Conservation (phyloP, 805 yeast species). For the Jamesozyma lodderae region DNA sequence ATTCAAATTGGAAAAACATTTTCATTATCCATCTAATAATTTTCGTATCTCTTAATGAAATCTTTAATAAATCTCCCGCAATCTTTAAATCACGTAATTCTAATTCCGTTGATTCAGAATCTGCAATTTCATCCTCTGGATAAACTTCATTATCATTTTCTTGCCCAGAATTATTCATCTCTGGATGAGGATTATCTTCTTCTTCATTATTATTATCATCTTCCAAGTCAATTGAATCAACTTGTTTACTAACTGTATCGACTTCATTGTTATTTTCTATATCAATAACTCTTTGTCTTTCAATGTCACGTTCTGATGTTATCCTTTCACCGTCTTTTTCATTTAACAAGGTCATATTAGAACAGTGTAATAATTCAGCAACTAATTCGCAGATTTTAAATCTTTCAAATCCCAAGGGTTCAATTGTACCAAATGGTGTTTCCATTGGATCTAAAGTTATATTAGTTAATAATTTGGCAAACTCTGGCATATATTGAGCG, state of each 20-base stretch:
- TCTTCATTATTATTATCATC: background rate
- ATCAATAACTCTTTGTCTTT: conserved; percentile 34
- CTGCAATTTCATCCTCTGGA: conserved; percentile 14
- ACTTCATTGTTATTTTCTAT: conserved; percentile 10
- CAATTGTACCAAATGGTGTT: conserved; percentile 45
- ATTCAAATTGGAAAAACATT: conserved; percentile 63
- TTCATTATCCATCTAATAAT: conserved; percentile 50
- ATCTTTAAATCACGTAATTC: conserved; percentile 42
- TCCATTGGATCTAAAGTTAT: conserved; percentile 27
- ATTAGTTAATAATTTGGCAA: conserved; percentile 49
- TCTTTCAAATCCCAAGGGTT: conserved; percentile 84
- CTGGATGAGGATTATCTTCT: conserved; percentile 1
- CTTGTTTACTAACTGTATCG: background rate
- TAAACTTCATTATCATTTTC: conserved; percentile 8
- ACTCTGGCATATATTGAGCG: conserved; percentile 60
- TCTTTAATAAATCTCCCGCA: conserved; percentile 65
- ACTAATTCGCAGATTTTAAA: conserved; percentile 87
- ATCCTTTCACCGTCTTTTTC: conserved; percentile 63
- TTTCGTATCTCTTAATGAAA: conserved; percentile 53
- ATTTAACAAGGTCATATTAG: conserved; percentile 89
- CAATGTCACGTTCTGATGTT: conserved; percentile 58
- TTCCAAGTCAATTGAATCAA: background rate
- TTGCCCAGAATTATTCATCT: too few species aligned
- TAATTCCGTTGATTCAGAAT: conserved; percentile 22
- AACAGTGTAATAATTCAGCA: conserved; percentile 89